Evolutionary conservation across 2,329 filamentous ascomycete species (phyloP).

Genomic region (Cordyceps cicadae): DNA sequence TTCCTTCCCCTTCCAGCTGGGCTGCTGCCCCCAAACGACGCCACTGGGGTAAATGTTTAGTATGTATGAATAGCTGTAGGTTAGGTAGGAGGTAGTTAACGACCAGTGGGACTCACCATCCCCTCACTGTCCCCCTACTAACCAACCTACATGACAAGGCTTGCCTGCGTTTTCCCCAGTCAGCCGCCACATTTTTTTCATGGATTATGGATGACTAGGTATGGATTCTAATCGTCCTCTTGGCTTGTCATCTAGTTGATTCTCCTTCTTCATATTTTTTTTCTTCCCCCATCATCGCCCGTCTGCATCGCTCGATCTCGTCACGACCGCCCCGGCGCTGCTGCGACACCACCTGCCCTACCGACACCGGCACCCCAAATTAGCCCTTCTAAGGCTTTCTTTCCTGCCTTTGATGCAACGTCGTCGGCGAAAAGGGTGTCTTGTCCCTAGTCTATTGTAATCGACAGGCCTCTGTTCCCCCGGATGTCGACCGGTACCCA

Average conservation of each 20-base stretch:
- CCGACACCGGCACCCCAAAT: background rate
- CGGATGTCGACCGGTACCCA: slow-evolving; percentile 7
- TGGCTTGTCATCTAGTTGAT: background rate
- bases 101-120: too few species aligned
- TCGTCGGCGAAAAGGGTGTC: background rate
- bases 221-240: background rate
- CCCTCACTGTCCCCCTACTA: too few species aligned
- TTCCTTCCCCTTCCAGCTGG: too few species aligned
- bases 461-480: background rate
- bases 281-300: background rate
- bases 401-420: background rate
- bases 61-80: too few species aligned
- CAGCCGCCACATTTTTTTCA: slow-evolving; percentile 8
- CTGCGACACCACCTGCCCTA: background rate
- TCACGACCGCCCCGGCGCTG: background rate
- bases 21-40: too few species aligned
- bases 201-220: background rate
- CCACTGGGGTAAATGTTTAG: too few species aligned
- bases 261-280: background rate
- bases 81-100: too few species aligned
- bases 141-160: background rate
- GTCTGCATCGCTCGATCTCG: background rate
- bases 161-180: background rate
- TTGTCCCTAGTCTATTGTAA: background rate
- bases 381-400: background rate